Percentiles rank a stretch among this genome's conserved stretches.
Evolutionary conservation across 2,329 filamentous ascomycete species (phyloP).

Genomic region (Ophiobolus disseminans): DNA sequence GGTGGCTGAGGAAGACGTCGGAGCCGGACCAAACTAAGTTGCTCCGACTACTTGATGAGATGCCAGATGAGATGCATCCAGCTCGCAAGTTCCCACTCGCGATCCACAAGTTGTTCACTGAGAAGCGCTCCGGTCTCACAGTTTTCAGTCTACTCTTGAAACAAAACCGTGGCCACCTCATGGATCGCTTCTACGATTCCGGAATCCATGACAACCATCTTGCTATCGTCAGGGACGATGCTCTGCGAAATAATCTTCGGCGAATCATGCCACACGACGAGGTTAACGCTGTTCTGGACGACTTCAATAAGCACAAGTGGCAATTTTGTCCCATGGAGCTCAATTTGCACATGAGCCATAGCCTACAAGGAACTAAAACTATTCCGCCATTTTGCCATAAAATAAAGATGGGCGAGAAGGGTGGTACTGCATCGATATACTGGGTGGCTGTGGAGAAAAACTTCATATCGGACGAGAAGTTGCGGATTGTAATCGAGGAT

Average conservation of each 20-base stretch:
- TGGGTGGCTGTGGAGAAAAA: slow-evolving; percentile 26
- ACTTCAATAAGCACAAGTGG: slow-evolving; percentile 31
- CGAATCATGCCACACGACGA: background rate
- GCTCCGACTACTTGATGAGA: slow-evolving; percentile 4
- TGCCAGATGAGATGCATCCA: background rate
- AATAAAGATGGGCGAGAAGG: slow-evolving; percentile 31
- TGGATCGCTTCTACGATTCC: slow-evolving; percentile 23
- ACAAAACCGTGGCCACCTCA: slow-evolving; percentile 21
- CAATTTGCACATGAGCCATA: slow-evolving; percentile 11
- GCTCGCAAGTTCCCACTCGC: slow-evolving; percentile 4
- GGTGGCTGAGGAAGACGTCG: slow-evolving; percentile 9
- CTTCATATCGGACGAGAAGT: slow-evolving; percentile 14
- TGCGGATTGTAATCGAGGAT: slow-evolving; percentile 11
- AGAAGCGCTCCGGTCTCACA: slow-evolving; percentile 13
- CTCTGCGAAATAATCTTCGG: background rate
- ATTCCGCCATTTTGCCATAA: slow-evolving; percentile 31
- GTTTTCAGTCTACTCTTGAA: slow-evolving; percentile 36
- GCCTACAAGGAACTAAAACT: slow-evolving; percentile 9
- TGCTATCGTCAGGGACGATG: background rate
- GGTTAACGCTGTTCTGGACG: slow-evolving; percentile 8
- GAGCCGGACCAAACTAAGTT: slow-evolving; percentile 5
- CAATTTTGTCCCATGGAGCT: slow-evolving; percentile 25
- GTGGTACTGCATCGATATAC: slow-evolving; percentile 36
- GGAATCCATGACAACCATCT: slow-evolving; percentile 22
- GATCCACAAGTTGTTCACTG: slow-evolving; percentile 5